A percentile compares a stretch with the other conserved stretches of the same genome.
phyloP scores from a whole-genome alignment of 768 basidiomycete species.

The Tephrocybe sp. region DNA sequence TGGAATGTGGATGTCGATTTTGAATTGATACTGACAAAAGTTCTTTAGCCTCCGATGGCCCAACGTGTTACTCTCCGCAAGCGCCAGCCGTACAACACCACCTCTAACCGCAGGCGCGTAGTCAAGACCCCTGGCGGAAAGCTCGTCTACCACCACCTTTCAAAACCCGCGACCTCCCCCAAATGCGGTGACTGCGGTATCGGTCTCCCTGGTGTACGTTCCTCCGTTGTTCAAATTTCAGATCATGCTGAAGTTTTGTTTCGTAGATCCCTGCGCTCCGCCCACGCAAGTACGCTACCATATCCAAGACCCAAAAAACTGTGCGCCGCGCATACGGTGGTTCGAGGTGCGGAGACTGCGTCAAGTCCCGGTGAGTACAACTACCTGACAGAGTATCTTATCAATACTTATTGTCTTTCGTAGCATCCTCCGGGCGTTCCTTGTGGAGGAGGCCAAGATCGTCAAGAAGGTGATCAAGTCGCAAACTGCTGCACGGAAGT shows the following conservation, averaged over 20 bases:
- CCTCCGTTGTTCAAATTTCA: neutral
- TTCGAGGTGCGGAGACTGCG: slow-evolving; percentile 94
- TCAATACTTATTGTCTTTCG: neutral
- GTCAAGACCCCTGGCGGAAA: slow-evolving; percentile 99
- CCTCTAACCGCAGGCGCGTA: slow-evolving; percentile 91
- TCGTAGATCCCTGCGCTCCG: slow-evolving; percentile 89
- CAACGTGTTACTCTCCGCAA: slow-evolving; percentile 99
- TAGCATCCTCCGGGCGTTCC: slow-evolving; percentile 97
- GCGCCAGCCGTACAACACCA: slow-evolving; percentile 97
- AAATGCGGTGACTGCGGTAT: slow-evolving; percentile 99
- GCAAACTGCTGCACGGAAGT: slow-evolving; percentile 49
- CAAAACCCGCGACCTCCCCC: slow-evolving; percentile 88
- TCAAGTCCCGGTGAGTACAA: slow-evolving; percentile 81
- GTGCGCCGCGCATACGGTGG: slow-evolving; percentile 97
- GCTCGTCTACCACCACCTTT: slow-evolving; percentile 96
- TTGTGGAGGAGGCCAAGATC: slow-evolving; percentile 99
- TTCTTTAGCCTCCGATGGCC: slow-evolving; percentile 64
- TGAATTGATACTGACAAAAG: slow-evolving; percentile 6
- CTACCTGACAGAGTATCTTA: neutral
- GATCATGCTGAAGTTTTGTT: neutral
- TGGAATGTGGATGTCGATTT: neutral
- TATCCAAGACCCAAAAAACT: slow-evolving; percentile 97
- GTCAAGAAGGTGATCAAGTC: slow-evolving; percentile 99
- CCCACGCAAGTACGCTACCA: slow-evolving; percentile 91
- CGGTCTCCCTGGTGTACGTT: slow-evolving; percentile 88